phyloP scores from a whole-genome alignment of 1,139 yeast genomes.

The Candida albicans region DNA sequence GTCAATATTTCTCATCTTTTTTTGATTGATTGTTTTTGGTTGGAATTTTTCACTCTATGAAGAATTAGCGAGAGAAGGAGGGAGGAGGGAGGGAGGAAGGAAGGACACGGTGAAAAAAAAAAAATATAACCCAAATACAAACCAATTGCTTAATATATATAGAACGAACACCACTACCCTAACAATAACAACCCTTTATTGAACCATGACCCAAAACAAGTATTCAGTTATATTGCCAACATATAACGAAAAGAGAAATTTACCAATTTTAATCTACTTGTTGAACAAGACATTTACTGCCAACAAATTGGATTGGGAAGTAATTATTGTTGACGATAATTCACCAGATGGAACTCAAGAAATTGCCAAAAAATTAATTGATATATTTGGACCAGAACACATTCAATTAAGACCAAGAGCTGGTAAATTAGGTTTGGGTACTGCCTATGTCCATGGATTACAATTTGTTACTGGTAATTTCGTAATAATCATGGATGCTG shows the following conservation, averaged over 20 bases:
- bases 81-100: not conserved
- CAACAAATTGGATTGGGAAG: conserved; percentile 70
- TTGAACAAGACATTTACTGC: conserved; percentile 69
- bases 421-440: conserved; percentile 79
- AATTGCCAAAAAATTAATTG: conserved; percentile 64
- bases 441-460: conserved; percentile 81
- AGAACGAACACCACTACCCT: not conserved
- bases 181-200: not conserved
- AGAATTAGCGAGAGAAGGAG: too few relatives aligned
- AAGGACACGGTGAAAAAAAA: too few relatives aligned
- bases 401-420: conserved; percentile 72
- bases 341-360: conserved; percentile 86
- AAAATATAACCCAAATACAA: not conserved
- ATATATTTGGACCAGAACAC: conserved; percentile 62
- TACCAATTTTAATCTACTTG: conserved; percentile 73
- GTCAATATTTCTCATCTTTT: too few relatives aligned
- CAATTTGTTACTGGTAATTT: conserved; percentile 72
- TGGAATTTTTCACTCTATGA: too few relatives aligned
- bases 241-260: conserved; percentile 68
- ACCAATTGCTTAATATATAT: not conserved
- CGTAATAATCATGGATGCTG: conserved; percentile 85
- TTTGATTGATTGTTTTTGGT: too few relatives aligned
- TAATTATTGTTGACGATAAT: conserved; percentile 75
- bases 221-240: conserved; percentile 80
- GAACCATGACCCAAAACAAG: conserved; percentile 40